phyloP scores from a whole-genome alignment of 169 alveolate species.

The Plasmodium blacklocki region DNA sequence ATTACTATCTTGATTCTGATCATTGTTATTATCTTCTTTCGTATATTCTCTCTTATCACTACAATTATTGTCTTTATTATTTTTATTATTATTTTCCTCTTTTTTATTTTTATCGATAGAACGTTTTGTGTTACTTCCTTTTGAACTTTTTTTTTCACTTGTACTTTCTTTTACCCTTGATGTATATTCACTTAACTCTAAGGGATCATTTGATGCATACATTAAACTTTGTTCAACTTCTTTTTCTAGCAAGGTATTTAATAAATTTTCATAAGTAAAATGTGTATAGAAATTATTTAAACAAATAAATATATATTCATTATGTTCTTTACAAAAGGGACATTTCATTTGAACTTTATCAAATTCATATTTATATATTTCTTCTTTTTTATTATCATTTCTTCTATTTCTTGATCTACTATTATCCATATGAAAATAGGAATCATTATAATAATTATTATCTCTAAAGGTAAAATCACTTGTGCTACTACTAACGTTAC shows the following conservation, averaged over 20 bases:
- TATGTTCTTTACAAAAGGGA: conserved; percentile 75
- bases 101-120: not conserved
- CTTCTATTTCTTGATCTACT: conserved; percentile 2
- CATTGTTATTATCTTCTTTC: not conserved
- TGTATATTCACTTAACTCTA: too few species aligned
- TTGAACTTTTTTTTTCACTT: not conserved
- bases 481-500: not conserved
- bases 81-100: not conserved
- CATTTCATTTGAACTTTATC: conserved; percentile 65
- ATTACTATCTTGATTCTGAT: not conserved
- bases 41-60: not conserved
- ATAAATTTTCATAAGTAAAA: conserved; percentile 67
- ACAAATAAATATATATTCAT: conserved; percentile 73
- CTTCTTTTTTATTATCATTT: conserved; percentile 28
- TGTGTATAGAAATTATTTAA: conserved; percentile 75
- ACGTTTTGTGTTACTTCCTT: not conserved
- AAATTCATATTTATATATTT: conserved; percentile 43
- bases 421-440: not conserved
- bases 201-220: too few species aligned
- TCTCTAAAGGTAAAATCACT: not conserved
- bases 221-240: not conserved
- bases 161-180: not conserved
- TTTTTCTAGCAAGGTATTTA: conserved; percentile 37
- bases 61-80: not conserved
- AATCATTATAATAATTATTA: not conserved